Evolutionary conservation across 2,329 filamentous ascomycete species (phyloP).

Genomic region (Amauroascus niger): DNA sequence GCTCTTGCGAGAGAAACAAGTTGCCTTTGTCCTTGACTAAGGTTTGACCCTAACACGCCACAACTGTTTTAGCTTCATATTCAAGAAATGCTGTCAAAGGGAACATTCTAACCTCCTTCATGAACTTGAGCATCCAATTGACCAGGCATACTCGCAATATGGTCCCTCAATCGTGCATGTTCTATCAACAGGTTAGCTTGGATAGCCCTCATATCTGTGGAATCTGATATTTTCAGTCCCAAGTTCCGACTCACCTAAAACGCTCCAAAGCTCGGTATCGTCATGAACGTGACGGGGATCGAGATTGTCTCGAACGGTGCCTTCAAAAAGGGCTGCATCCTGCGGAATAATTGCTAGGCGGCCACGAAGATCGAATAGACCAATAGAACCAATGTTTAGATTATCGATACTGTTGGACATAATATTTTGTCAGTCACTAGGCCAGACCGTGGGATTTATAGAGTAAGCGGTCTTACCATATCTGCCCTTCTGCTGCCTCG

Average conservation of each 20-base stretch:
- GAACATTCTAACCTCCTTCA: conserved; percentile 68
- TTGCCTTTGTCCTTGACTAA: conserved; percentile 90
- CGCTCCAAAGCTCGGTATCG: conserved; percentile 94
- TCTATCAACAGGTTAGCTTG: conserved; percentile 43
- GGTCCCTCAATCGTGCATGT: conserved; percentile 86
- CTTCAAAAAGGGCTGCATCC: conserved; percentile 91
- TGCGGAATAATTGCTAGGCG: conserved; percentile 95
- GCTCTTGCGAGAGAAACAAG: conserved; percentile 88
- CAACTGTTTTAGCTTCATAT: conserved; percentile 2
- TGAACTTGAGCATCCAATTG: conserved; percentile 82
- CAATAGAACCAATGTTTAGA: conserved; percentile 81
- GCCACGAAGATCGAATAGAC: conserved; percentile 75
- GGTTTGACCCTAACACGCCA: conserved; percentile 62
- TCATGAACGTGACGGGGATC: conserved; percentile 92
- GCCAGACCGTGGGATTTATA: not conserved
- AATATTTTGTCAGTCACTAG: conserved; percentile 17
- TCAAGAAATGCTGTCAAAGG: not conserved
- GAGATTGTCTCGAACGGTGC: conserved; percentile 85
- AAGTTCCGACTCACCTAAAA: conserved; percentile 61
- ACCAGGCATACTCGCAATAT: conserved; percentile 75
- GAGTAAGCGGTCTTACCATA: conserved; percentile 39
- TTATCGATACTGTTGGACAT: conserved; percentile 60
- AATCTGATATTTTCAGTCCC: conserved; percentile 3
- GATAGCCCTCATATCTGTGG: not conserved
- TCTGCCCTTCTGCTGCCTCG: conserved; percentile 69